phyloP scores from a whole-genome alignment of 2,329 filamentous ascomycete genomes.

The Epichloe uncinata region DNA sequence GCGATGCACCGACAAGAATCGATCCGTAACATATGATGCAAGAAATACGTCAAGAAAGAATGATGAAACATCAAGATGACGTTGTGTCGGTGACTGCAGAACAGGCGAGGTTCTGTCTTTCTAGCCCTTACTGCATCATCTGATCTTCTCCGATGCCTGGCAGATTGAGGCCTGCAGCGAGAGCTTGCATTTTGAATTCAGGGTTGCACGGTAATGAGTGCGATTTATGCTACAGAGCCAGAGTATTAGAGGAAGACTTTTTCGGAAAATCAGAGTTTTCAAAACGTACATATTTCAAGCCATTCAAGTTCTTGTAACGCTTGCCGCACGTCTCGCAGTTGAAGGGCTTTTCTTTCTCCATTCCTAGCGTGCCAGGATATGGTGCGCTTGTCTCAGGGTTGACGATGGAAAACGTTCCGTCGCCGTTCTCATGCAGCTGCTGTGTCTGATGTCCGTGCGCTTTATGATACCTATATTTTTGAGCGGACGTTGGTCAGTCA shows the following conservation, averaged over 20 bases:
- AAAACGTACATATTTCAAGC: constrained; percentile 72
- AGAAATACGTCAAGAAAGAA: background rate
- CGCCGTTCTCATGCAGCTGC: constrained; percentile 88
- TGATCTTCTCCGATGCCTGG: constrained; percentile 33
- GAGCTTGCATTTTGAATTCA: constrained; percentile 43
- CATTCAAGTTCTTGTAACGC: constrained; percentile 97
- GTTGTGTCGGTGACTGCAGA: background rate
- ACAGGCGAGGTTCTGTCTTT: background rate
- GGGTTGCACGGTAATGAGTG: constrained; percentile 86
- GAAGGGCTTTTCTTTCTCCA: constrained; percentile 99
- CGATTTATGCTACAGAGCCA: constrained; percentile 46
- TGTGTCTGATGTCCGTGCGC: constrained; percentile 92
- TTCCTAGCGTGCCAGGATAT: constrained; percentile 92
- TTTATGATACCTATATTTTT: constrained; percentile 46
- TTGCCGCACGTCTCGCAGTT: constrained; percentile 95
- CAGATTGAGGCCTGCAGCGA: constrained; percentile 30
- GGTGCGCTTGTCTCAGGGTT: constrained; percentile 90
- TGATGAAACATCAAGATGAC: background rate
- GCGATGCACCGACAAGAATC: constrained; percentile 1
- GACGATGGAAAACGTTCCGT: constrained; percentile 96
- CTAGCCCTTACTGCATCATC: constrained; percentile 20
- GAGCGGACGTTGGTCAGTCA: background rate
- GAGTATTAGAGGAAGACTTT: constrained; percentile 18
- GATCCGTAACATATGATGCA: background rate
- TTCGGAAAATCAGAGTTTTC: background rate